Conservation (phyloP, 2,329 filamentous ascomycete species). For the Stachybotrys echinatus region DNA sequence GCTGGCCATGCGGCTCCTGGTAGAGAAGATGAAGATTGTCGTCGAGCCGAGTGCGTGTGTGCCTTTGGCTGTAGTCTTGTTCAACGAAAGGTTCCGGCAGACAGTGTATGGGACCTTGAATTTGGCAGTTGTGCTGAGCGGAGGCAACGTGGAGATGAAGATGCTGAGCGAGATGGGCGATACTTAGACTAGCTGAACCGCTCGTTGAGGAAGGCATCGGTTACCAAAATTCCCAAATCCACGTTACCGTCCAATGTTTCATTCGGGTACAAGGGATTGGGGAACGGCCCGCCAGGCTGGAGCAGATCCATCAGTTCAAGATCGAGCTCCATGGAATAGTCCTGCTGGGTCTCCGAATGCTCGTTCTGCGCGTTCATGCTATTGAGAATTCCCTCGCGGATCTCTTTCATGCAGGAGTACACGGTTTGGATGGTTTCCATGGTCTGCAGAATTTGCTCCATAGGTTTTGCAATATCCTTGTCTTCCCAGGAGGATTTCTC, state of each 20-base stretch:
- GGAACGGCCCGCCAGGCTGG: neutral
- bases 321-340: neutral
- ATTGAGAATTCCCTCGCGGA: conserved; percentile 14
- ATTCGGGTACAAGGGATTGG: neutral
- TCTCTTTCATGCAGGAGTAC: conserved; percentile 39
- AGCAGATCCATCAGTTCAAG: neutral
- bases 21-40: too few species aligned
- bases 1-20: too few species aligned
- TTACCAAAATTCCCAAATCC: neutral
- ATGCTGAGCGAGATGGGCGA: too few species aligned
- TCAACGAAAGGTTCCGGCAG: too few species aligned
- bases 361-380: neutral
- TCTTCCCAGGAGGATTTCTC: conserved; percentile 33
- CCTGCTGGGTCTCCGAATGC: neutral
- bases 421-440: conserved; percentile 47
- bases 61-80: too few species aligned
- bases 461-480: conserved; percentile 39
- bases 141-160: too few species aligned
- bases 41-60: too few species aligned
- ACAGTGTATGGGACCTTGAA: too few species aligned
- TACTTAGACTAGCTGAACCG: neutral
- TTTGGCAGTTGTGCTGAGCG: too few species aligned
- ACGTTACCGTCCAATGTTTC: neutral
- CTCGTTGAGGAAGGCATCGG: neutral
- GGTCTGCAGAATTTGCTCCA: conserved; percentile 43